phyloP scores from a whole-genome alignment of 257 asterid species.

The Anisodus tanguticus region DNA sequence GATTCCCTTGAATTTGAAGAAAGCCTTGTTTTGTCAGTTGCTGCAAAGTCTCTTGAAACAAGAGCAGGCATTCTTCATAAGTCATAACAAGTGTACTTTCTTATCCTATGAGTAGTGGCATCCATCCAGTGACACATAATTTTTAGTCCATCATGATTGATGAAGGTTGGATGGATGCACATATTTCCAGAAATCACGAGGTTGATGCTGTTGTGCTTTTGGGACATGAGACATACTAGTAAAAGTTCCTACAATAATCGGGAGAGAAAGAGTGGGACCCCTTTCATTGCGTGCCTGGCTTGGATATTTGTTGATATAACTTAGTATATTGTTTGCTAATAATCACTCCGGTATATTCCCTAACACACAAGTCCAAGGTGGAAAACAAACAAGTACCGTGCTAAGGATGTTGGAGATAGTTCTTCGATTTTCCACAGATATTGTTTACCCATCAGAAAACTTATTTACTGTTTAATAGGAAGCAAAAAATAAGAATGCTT shows the following conservation, averaged over 20 bases:
- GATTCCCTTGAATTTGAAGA: not conserved
- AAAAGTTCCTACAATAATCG: not conserved
- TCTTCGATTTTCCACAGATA: not conserved
- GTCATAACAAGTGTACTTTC: not conserved
- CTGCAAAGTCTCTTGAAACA: conserved; percentile 6
- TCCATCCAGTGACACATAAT: not conserved
- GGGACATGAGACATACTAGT: not conserved
- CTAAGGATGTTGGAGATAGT: conserved; percentile 10
- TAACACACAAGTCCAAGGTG: not conserved
- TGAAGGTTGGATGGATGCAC: not conserved
- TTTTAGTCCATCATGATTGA: conserved; percentile 1
- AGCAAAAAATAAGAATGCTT: not conserved
- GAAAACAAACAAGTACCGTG: not conserved
- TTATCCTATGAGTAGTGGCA: not conserved
- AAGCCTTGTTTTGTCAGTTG: not conserved
- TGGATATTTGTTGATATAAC: not conserved
- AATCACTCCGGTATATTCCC: not conserved
- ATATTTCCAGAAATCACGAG: not conserved
- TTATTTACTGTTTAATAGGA: not conserved
- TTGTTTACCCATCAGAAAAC: no score
- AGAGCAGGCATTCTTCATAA: not conserved
- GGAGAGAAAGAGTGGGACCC: conserved; percentile 8
- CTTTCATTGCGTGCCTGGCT: conserved; percentile 1
- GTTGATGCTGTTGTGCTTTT: not conserved
- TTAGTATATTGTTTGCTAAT: not conserved